Evolutionary conservation across 2,329 filamentous ascomycete genomes (phyloP).

Genomic region (Monosporascus sp.): DNA sequence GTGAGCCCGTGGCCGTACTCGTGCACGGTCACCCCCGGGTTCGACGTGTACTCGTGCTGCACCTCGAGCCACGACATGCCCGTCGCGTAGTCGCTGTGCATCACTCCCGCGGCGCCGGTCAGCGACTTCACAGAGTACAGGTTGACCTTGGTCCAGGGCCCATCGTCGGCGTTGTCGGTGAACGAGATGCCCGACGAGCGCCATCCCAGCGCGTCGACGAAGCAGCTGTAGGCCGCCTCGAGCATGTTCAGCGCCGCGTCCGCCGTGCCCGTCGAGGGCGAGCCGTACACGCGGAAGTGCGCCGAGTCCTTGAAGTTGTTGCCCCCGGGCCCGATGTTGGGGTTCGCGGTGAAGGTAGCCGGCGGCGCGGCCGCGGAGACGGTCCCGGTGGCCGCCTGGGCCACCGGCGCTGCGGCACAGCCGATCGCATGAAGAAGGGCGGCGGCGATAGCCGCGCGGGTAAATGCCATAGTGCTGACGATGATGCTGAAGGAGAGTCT

Average conservation of each 20-base stretch:
- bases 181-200: conserved; percentile 33
- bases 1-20: conserved; percentile 45
- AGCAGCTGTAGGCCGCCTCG: conserved; percentile 40
- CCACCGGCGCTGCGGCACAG: neutral
- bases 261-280: conserved; percentile 21
- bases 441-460: neutral
- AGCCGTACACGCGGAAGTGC: conserved; percentile 35
- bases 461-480: neutral
- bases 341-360: conserved; percentile 22
- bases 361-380: conserved; percentile 11
- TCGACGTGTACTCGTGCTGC: conserved; percentile 30
- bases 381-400: neutral
- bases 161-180: conserved; percentile 26
- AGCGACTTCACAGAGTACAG: conserved; percentile 35
- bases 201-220: conserved; percentile 31
- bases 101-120: conserved; percentile 35
- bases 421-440: neutral
- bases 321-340: conserved; percentile 24
- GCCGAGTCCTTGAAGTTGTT: conserved; percentile 28
- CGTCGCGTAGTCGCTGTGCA: conserved; percentile 31
- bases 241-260: conserved; percentile 32
- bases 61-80: conserved; percentile 41
- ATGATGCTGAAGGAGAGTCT: neutral
- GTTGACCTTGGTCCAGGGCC: conserved; percentile 41
- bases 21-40: conserved; percentile 38